A percentile compares a stretch with the other conserved stretches of the same genome.
These are phyloP conservation scores for Coemansia sp. DNA, from an alignment of 192 early-diverging fungal species.

Conservation along the genomic window DNA sequence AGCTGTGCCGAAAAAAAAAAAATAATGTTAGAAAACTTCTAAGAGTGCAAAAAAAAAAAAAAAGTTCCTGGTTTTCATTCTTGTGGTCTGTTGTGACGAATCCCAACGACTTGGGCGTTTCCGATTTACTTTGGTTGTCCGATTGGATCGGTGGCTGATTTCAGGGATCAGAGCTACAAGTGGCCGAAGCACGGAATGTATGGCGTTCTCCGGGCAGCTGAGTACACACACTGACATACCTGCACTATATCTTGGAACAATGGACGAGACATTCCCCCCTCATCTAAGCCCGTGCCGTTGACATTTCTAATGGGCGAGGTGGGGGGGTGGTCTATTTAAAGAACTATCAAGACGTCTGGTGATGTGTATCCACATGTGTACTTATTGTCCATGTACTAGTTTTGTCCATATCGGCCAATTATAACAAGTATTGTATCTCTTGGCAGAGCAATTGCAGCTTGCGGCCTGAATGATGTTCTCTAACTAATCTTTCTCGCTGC, in stretches of 20 bases:
- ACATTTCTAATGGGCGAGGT: background rate
- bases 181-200: background rate
- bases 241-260: constrained; percentile 8
- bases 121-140: background rate
- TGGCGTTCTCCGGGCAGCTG: background rate
- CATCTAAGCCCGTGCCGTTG: constrained; percentile 1
- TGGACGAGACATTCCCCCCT: background rate
- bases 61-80: background rate
- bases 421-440: background rate
- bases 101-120: background rate
- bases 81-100: background rate
- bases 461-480: background rate
- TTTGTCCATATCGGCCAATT: background rate
- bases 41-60: background rate
- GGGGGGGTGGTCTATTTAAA: background rate
- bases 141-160: background rate
- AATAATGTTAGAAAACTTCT: background rate
- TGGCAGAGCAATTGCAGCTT: background rate
- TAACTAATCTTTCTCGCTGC: background rate
- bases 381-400: background rate
- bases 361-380: background rate
- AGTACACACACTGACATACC: constrained; percentile 2
- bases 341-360: background rate
- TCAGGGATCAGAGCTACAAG: background rate
- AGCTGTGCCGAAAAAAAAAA: background rate